Evolutionary conservation across 768 basidiomycete species (phyloP), one percentile per base, ranked within the genome.

Genomic region (Rhodotorula paludigena): DNA sequence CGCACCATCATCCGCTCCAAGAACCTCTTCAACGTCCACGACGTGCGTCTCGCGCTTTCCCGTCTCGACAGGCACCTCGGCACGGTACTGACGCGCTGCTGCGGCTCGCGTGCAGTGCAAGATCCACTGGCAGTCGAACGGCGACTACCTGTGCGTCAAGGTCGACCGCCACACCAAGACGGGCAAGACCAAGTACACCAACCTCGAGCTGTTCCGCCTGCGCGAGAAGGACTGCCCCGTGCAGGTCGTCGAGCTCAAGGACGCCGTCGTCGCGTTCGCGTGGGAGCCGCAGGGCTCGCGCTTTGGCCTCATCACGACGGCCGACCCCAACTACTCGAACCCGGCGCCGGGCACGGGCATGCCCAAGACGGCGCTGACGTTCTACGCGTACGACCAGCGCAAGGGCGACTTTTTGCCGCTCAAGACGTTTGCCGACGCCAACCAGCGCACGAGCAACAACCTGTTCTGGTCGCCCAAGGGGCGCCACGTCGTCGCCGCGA

Each of bases 281-380:
- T 98, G 96, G 96, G 96, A 98, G 79, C 94, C 96, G n/a, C 88
- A 88, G 78, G 92, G 94, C 69, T 88, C 90, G 76, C 87, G 96
- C 41, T 99, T 98, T 80, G 91, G 90, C 49, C 91, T 98, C 71
- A 89, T 98, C 61, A 90, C 92, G 7, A 92, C 89, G 69, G 89
- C 81, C 78, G 96, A 99, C 77, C 91, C 93, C 55, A 96, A 94
- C 78, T 91, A 41, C 90, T 89, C 53, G 28, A 92, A 90, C 78
- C 85, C 89, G 63, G 89, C 8, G 89, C 90, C 48, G 94, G 92
- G 66, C 84, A 89, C n/a, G n/a, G n/a, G n/a, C 69, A 90, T 90
- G n/a, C 86, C 93, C 81, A 96, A 94, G 82, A 98, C 93, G 54
- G 90, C 92, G 77, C 85, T 97, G 71, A 86, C 87, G 78, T 97